Evolutionary conservation across 192 early-diverging fungal species (phyloP).

Genomic region (Backusella tuberculispora): DNA sequence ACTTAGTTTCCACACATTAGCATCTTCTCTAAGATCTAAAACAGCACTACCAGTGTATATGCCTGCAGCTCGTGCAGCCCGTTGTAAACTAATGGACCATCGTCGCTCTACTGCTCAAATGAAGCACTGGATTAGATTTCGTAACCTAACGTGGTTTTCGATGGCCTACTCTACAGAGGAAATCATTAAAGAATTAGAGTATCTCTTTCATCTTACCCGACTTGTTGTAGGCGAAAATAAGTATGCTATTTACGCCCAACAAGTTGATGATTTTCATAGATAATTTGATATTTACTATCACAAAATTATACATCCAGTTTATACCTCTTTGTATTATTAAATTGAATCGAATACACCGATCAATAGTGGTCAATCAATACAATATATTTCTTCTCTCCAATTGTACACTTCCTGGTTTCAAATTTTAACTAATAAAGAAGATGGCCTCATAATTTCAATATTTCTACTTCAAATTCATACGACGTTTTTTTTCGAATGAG

Average conservation of each 20-base stretch:
- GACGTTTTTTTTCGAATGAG: no score
- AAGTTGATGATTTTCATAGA: conserved; percentile 5
- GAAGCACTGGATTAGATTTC: conserved; percentile 27
- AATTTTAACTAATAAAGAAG: no score
- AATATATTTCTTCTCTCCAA: no score
- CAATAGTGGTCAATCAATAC: no score
- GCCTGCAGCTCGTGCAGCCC: conserved; percentile 57
- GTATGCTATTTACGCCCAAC: conserved; percentile 21
- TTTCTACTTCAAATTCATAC: no score
- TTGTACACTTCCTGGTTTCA: no score
- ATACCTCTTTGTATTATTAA: no score
- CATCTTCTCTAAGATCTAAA: conserved; percentile 72
- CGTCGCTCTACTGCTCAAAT: not conserved
- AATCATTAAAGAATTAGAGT: conserved; percentile 45
- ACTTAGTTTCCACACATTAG: conserved; percentile 74
- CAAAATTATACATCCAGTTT: no score
- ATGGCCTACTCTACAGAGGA: conserved; percentile 42
- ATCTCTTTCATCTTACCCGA: conserved; percentile 36
- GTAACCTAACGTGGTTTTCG: conserved; percentile 46
- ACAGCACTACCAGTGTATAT: conserved; percentile 72
- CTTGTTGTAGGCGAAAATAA: conserved; percentile 41
- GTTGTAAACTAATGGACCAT: conserved; percentile 42
- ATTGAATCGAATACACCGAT: no score
- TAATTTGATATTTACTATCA: not conserved
- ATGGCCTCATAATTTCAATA: no score